These are phyloP conservation scores for Phytophthora sp. DNA, from an alignment of 352 stramenopile genomes.

Conservation along the genomic window DNA sequence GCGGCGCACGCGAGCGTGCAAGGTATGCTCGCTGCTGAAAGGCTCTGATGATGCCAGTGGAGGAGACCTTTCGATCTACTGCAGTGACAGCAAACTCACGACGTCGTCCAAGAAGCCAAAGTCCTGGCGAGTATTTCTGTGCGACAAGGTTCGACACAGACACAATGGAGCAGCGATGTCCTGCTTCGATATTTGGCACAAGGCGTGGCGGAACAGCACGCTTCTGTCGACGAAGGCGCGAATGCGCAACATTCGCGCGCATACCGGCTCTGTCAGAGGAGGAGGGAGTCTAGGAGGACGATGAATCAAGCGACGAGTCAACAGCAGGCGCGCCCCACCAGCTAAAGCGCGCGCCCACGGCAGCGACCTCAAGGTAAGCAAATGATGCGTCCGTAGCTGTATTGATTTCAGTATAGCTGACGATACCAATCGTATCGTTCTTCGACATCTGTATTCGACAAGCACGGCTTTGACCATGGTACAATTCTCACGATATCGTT, in stretches of 20 bases:
- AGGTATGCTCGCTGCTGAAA: constrained; percentile 22
- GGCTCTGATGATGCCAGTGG: not conserved
- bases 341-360: not conserved
- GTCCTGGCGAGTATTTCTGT: constrained; percentile 13
- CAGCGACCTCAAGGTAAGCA: not conserved
- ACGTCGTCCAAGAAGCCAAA: constrained; percentile 7
- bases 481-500: too few species aligned
- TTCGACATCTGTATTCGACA: too few species aligned
- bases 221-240: not conserved
- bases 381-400: not conserved
- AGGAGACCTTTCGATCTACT: constrained; percentile 8
- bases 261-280: not conserved
- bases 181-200: constrained; percentile 23
- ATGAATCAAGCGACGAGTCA: constrained; percentile 1
- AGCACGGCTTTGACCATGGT: too few species aligned
- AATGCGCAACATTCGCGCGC: constrained; percentile 15
- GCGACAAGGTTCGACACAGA: constrained; percentile 13
- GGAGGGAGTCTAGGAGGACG: not conserved
- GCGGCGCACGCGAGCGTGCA: constrained; percentile 4
- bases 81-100: constrained; percentile 4
- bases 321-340: not conserved
- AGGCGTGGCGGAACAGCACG: constrained; percentile 7
- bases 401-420: constrained; percentile 9
- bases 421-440: too few species aligned
- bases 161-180: constrained; percentile 16